Base-by-base conservation (phyloP, 441 rosid species). In the Populus hybrid region DNA sequence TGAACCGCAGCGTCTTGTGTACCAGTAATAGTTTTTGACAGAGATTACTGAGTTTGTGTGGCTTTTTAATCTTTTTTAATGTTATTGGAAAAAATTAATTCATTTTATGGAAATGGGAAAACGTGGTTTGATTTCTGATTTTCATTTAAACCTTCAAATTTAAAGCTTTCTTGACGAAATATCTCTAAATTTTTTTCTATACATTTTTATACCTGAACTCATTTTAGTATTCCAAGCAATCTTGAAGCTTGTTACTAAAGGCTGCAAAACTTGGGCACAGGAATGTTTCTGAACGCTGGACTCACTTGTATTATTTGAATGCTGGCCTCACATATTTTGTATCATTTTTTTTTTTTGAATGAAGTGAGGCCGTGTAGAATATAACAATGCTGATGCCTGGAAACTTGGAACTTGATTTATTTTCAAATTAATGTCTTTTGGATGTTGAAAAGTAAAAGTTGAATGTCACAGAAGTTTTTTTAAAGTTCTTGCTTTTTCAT, bases 341-440 rank as follows among this genome's bases (percentile, higher is more conserved):
- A 53, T 40, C 12, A 40, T 9, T 40, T 33, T 33, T 33, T n/a
- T 18, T 6, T 53, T 53, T 45, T 45, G 56, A 53, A 53, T 53
- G 61, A 53, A 53, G 61, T 53, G 61, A 38, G 26, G 28, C 77
- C n/a, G 38, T 40, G 63, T 65, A 26, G 59, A 28, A 21, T 18
- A 23, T 40, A 36, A 24, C 2, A 35, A 11, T 35, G 45, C 33
- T 74, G 33, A 61, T 53, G 21, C n/a, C 61, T 53, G 61, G 61
- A 18, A 42, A 53, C 8, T 16, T 53, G 61, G 61, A 53, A 53
- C 50, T 1, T 59, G 68, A 28, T 59, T 7, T 61, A 21, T 35
- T 73, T 11, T 4, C 23, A 61, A n/a, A 33, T 53, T 61, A 14
- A 61, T 64, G 50, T 63, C 66, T 28, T 75, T 75, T 78, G 29